These are phyloP conservation scores for Biscogniauxia mediterranea DNA, from an alignment of 2,329 filamentous ascomycete species.

Conservation along the genomic window DNA sequence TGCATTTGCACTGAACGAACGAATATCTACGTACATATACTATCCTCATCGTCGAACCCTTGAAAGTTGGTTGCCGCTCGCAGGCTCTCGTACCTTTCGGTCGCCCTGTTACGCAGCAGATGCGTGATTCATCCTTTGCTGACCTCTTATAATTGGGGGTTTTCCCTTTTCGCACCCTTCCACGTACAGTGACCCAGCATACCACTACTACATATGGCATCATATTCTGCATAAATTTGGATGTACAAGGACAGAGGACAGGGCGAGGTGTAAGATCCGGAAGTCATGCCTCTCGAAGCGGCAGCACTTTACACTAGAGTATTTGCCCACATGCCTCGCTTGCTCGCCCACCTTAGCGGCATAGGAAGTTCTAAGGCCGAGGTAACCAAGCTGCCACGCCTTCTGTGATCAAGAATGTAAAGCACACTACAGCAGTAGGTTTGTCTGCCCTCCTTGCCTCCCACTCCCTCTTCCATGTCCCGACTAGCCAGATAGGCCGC, in stretches of 20 bases:
- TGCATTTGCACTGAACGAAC: neutral
- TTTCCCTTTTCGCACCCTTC: neutral
- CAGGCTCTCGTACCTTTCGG: neutral
- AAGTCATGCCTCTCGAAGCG: neutral
- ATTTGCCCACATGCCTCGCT: neutral
- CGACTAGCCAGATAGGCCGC: neutral
- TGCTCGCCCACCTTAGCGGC: too few relatives aligned
- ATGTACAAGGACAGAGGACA: neutral
- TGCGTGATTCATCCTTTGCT: neutral
- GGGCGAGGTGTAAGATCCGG: neutral
- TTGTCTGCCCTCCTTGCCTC: neutral
- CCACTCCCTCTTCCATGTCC: neutral
- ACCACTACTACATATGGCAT: neutral
- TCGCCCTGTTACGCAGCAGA: neutral
- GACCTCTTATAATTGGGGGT: neutral
- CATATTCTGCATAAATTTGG: neutral
- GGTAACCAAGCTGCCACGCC: neutral
- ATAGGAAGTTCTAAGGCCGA: neutral
- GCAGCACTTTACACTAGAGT: neutral
- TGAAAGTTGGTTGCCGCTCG: neutral
- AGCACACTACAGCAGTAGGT: neutral
- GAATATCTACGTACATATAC: too few relatives aligned
- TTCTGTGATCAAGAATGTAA: neutral
- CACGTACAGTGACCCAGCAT: neutral
- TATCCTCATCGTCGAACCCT: too few relatives aligned